phyloP scores from a whole-genome alignment of 345 rosid species.

The Citrus trifoliata region DNA sequence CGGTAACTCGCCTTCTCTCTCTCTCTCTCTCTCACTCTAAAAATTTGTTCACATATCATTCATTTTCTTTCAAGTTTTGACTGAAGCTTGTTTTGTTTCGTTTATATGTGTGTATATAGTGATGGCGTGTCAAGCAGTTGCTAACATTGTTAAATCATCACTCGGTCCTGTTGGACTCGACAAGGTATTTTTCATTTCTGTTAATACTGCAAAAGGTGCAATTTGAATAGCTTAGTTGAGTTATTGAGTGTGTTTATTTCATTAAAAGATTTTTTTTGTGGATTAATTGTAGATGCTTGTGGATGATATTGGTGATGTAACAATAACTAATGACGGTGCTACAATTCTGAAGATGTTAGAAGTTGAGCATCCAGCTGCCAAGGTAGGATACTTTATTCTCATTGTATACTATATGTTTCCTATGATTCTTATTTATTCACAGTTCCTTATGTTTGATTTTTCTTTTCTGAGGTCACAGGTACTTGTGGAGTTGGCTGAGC shows the following conservation, averaged over 20 bases:
- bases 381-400: conserved; percentile 38
- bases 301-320: conserved; percentile 96
- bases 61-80: neutral
- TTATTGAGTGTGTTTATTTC: neutral
- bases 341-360: conserved; percentile 95
- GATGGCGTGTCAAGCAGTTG: conserved; percentile 93
- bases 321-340: conserved; percentile 98
- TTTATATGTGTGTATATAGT: conserved; percentile 32
- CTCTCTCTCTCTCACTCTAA: neutral
- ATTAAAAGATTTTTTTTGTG: neutral
- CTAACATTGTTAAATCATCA: conserved; percentile 91
- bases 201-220: neutral
- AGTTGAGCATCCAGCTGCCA: conserved; percentile 99
- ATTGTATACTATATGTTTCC: neutral
- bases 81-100: neutral
- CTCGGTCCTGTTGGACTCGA: conserved; percentile 98
- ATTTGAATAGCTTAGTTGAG: neutral
- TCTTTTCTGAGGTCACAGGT: conserved; percentile 42
- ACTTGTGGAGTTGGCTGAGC: conserved; percentile 98
- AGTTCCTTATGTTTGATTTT: neutral
- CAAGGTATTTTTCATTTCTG: conserved; percentile 47
- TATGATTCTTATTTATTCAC: neutral
- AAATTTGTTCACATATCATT: neutral
- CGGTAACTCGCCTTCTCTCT: conserved; percentile 34
- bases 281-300: conserved; percentile 72